These are phyloP conservation scores for Thinopyrum elongatum DNA, from an alignment of 176 grass and related monocot genomes.

Conservation along the genomic window DNA sequence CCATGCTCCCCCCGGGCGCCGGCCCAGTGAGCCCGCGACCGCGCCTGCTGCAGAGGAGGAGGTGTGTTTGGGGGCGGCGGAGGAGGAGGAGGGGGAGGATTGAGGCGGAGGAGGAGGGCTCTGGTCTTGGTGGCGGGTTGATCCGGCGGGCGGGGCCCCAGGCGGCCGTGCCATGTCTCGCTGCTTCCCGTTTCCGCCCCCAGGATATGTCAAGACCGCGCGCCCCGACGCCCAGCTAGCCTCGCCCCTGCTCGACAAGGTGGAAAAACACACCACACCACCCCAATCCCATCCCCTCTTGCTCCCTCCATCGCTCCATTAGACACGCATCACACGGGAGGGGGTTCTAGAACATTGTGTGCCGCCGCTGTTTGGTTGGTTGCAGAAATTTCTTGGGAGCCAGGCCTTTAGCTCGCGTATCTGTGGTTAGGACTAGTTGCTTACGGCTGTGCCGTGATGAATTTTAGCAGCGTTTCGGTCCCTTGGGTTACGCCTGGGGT, in stretches of 20 bases:
- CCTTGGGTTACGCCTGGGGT: background rate
- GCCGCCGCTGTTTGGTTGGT: background rate
- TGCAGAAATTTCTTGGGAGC: background rate
- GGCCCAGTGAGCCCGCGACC: conserved; percentile 22
- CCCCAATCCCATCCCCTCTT: background rate
- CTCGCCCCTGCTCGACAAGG: conserved; percentile 48
- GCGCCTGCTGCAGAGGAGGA: background rate
- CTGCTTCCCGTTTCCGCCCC: conserved; percentile 82
- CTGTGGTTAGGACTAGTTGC: background rate
- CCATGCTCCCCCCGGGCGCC: conserved; percentile 6
- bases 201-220: conserved; percentile 66
- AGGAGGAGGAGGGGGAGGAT: background rate
- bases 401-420: background rate
- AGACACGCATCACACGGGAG: background rate
- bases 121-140: conserved; percentile 7
- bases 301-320: background rate
- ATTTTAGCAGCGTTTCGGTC: background rate
- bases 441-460: background rate
- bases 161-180: conserved; percentile 80
- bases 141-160: conserved; percentile 51
- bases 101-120: background rate
- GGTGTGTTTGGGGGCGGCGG: background rate
- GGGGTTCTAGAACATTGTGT: background rate
- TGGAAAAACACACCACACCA: background rate
- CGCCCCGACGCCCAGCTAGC: conserved; percentile 47